Base-by-base conservation (phyloP, 139 green algal genomes). In the Haematococcus sp. region DNA sequence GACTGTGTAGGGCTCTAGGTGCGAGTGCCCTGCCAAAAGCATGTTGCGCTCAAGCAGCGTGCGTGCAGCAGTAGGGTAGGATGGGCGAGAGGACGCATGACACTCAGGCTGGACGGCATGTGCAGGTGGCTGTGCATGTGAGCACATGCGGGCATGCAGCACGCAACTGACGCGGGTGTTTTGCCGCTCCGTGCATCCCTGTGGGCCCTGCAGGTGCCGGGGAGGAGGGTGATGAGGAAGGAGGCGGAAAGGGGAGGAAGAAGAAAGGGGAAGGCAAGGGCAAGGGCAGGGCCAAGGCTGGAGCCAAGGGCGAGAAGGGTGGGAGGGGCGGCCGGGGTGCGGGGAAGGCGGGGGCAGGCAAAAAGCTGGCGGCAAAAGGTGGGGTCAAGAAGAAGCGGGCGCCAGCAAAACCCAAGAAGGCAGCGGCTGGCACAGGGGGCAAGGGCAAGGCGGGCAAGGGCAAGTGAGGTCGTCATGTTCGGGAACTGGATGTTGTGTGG, bases 361-460 rank as follows among this genome's bases (percentile, higher is more conserved):
- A 70, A n/a, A 65, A 65, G 64, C 31, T 51, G 61, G 64, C 5
- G 19, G 61, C 27, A 31, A 44, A 43, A n/a, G 67, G 63, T 30
- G 31, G 40, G 16, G 31, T 40, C 23, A 73, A 73, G 54, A 70
- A 68, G 25, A 65, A 65, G 25, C 23, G n/a, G 4, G 25, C 11
- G 58, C n/a, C 58, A 34, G n/a, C 58, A 40, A 65, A 65, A 19
- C 32, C 59, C 9, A 71, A 66, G 58, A 68, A 70, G 59, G 43
- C 56, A 13, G 44, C 27, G 2, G 58, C 61, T 23, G 35, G 25
- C 16, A 63, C 51, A 9, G 32, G 34, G 16, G 65, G 19, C 7
- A 52, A 30, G 58, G 51, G 31, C 1, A n/a, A 31, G 25, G 58
- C 27, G 13, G 63, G 31, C 33, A 52, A 52, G 4, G 65, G 40